Evolutionary conservation across 2,329 filamentous ascomycete genomes (phyloP).

Genomic region (Moelleriella libera): DNA sequence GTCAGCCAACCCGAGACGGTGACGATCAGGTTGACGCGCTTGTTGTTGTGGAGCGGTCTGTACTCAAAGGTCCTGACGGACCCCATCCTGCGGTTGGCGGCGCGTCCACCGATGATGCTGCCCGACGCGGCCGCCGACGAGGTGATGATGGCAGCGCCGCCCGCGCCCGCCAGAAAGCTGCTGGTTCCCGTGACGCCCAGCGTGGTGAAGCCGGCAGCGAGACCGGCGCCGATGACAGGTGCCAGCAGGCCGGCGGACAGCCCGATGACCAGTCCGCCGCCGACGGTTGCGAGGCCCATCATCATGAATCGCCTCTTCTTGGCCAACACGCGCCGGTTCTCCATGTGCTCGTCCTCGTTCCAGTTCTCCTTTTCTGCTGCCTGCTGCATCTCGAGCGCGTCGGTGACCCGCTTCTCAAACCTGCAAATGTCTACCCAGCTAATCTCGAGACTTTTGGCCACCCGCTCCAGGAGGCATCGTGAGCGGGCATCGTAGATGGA

Average conservation of each 20-base stretch:
- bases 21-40: conserved; percentile 87
- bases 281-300: conserved; percentile 94
- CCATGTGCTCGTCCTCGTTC: conserved; percentile 94
- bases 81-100: conserved; percentile 76
- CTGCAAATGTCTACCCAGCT: conserved; percentile 87
- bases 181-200: conserved; percentile 84
- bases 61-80: conserved; percentile 96
- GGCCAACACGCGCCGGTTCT: conserved; percentile 65
- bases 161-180: conserved; percentile 79
- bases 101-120: conserved; percentile 70
- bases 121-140: conserved; percentile 78
- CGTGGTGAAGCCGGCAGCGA: conserved; percentile 88
- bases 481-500: conserved; percentile 86
- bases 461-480: conserved; percentile 66
- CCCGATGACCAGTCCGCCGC: conserved; percentile 87
- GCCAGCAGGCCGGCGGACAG: conserved; percentile 84
- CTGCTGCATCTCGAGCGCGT: conserved; percentile 96
- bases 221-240: conserved; percentile 83
- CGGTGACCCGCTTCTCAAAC: conserved; percentile 94
- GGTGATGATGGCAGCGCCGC: conserved; percentile 87
- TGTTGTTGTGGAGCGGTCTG: conserved; percentile 92
- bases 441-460: conserved; percentile 68
- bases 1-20: conserved; percentile 98
- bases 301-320: conserved; percentile 77
- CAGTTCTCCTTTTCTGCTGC: conserved; percentile 88